Evolutionary conservation across 441 rosid species (phyloP).

Genomic region (Biscutella auriculata): DNA sequence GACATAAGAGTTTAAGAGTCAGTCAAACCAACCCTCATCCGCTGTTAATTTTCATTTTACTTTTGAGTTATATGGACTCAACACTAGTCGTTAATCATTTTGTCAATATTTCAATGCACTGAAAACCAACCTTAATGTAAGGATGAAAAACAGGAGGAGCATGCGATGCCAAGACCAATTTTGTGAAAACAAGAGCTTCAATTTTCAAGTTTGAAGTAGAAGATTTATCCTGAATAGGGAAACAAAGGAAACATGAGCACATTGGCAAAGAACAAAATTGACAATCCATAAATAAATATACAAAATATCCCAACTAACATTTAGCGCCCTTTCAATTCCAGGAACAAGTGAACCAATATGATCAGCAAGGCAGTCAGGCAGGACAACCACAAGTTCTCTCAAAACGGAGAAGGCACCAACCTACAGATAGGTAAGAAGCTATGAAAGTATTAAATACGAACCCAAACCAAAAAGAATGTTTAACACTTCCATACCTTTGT

Average conservation of each 20-base stretch:
- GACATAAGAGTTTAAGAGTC: constrained; percentile 10
- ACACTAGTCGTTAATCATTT: too few species aligned
- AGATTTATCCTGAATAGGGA: constrained; percentile 70
- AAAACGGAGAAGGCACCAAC: constrained; percentile 97
- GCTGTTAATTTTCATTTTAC: background rate
- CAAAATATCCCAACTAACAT: constrained; percentile 36
- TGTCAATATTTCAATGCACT: background rate
- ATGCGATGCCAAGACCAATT: constrained; percentile 89
- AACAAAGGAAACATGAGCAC: constrained; percentile 3
- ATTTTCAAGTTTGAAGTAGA: constrained; percentile 95
- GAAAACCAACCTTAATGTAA: constrained; percentile 61
- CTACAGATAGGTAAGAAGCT: constrained; percentile 31
- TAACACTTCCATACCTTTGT: constrained; percentile 59
- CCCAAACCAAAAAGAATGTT: constrained; percentile 3
- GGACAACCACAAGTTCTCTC: constrained; percentile 93
- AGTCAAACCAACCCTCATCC: background rate
- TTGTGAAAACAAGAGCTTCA: constrained; percentile 83
- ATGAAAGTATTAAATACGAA: background rate
- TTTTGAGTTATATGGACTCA: too few species aligned
- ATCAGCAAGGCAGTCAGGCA: constrained; percentile 94
- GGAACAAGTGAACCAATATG: constrained; percentile 97
- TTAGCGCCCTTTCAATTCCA: constrained; percentile 90
- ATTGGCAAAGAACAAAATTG: background rate
- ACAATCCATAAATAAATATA: background rate
- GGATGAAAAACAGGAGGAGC: constrained; percentile 95